Base-by-base conservation (phyloP, 2,329 filamentous ascomycete species). In the Colletotrichum orbiculare region DNA sequence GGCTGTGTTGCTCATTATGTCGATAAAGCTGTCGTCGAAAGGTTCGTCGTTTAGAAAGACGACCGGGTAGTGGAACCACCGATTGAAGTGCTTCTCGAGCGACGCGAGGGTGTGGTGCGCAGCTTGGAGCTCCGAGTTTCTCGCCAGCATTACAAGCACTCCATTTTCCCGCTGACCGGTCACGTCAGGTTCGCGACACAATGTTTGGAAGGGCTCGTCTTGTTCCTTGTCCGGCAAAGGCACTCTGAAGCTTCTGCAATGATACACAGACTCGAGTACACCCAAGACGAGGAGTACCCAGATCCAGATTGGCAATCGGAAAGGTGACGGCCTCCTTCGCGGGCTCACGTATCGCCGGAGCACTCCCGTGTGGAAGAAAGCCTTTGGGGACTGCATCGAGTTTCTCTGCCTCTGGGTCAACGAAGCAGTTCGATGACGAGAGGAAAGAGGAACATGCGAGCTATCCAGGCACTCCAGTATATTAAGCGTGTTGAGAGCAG, bases 21-120 rank as follows among this genome's bases (percentile, higher is more conserved):
- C 65, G 47, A 80, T 72, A 64, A 83, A 83, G 52, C 71, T 73
- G 11, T 73, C 64, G 52, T 77, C 73, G 75, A 78, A 83, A 8
- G 74, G 72, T 66, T 82, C 73, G 71, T 83, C 77, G 70, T 83
- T 83, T 59, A 83, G 73, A 67, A 83, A 83, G 38, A 83, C 70
- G 64, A 80, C 76, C 4, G 81, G 81, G 68, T 83, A 83, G 62
- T 80, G 74, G 71, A 79, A 83, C 76, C 79, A 81, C 58, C 74
- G 73, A 73, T 83, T 83, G 73, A 82, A 83, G 60, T 79, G 77
- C 25, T 70, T 68, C 70, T 83, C 79, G 53, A 83, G 74, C 37
- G 75, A 79, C 13, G 70, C 67, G n/a, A 83, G 71, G 3, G 79
- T 78, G 56, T 74, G 73, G 57, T 77, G 75, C 1, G 79, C 80